These are phyloP conservation scores for Serpula lacrymans DNA, from an alignment of 768 basidiomycete species.

Conservation along the genomic window DNA sequence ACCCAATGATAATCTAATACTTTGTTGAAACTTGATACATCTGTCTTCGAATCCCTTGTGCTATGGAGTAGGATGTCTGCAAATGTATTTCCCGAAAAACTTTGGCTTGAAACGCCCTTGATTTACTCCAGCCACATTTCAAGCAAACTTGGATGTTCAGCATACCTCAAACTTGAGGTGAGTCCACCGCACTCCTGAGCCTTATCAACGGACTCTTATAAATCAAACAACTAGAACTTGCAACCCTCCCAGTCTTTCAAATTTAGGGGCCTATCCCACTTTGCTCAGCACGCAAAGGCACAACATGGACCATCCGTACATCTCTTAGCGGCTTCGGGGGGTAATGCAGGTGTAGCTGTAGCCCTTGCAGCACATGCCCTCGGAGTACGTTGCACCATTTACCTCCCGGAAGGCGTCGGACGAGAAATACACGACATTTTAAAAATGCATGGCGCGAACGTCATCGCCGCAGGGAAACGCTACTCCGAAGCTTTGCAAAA, in stretches of 20 bases:
- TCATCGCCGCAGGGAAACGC: constrained; percentile 46
- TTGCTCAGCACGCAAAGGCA: constrained; percentile 45
- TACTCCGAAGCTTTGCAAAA: constrained; percentile 51
- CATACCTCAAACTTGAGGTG: constrained; percentile 67
- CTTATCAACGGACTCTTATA: constrained; percentile 4
- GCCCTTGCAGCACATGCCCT: constrained; percentile 56
- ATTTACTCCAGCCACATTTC: constrained; percentile 54
- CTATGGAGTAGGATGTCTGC: no score
- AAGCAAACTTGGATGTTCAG: constrained; percentile 37
- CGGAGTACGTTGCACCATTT: constrained; percentile 55
- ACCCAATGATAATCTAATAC: no score
- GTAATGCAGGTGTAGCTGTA: constrained; percentile 64
- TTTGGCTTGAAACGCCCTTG: constrained; percentile 61
- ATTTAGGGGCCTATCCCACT: constrained; percentile 61
- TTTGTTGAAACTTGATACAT: no score
- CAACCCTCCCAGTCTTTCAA: constrained; percentile 71
- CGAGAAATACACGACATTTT: constrained; percentile 45
- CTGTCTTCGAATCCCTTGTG: no score
- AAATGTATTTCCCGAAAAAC: no score
- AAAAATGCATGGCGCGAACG: constrained; percentile 46
- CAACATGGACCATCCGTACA: constrained; percentile 48
- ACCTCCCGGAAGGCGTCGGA: constrained; percentile 49
- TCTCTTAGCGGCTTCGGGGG: constrained; percentile 63
- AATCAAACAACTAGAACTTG: constrained; percentile 49
- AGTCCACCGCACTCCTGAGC: constrained; percentile 2